Percentiles rank a stretch among this genome's conserved stretches.
Evolutionary conservation across 1,284 basidiomycete genomes (phyloP).

Genomic region (Melampsora americana): DNA sequence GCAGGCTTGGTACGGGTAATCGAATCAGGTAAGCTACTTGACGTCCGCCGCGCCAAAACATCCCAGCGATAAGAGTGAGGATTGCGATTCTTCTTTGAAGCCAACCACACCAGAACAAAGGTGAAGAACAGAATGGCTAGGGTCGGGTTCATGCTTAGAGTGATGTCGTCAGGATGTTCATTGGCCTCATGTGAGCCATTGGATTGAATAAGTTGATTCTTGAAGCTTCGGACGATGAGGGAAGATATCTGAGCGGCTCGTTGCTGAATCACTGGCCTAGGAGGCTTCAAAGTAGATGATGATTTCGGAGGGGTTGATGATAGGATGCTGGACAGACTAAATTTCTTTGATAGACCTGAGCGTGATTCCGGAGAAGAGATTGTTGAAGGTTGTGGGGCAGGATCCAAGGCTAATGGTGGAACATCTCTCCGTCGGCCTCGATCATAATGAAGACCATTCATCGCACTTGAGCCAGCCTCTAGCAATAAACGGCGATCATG

Average conservation of each 20-base stretch:
- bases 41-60: too few relatives aligned
- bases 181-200: constrained; percentile 23
- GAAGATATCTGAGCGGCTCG: constrained; percentile 37
- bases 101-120: constrained; percentile 34
- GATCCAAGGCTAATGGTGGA: constrained; percentile 29
- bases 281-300: background rate
- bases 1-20: too few relatives aligned
- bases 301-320: background rate
- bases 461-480: constrained; percentile 7
- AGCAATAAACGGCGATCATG: constrained; percentile 6
- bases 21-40: too few relatives aligned
- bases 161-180: constrained; percentile 14
- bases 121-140: constrained; percentile 30
- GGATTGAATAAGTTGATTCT: constrained; percentile 14
- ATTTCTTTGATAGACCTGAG: background rate
- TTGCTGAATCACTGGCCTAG: constrained; percentile 30
- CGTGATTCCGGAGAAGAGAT: constrained; percentile 7
- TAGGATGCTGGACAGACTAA: constrained; percentile 11
- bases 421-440: background rate
- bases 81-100: constrained; percentile 14
- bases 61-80: too few relatives aligned
- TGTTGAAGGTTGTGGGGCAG: constrained; percentile 17
- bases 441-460: background rate
- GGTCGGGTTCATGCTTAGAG: constrained; percentile 27
- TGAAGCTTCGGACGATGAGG: constrained; percentile 28